Conservation (phyloP, 352 stramenopile genomes). For the Phytophthora pseudosyringae region DNA sequence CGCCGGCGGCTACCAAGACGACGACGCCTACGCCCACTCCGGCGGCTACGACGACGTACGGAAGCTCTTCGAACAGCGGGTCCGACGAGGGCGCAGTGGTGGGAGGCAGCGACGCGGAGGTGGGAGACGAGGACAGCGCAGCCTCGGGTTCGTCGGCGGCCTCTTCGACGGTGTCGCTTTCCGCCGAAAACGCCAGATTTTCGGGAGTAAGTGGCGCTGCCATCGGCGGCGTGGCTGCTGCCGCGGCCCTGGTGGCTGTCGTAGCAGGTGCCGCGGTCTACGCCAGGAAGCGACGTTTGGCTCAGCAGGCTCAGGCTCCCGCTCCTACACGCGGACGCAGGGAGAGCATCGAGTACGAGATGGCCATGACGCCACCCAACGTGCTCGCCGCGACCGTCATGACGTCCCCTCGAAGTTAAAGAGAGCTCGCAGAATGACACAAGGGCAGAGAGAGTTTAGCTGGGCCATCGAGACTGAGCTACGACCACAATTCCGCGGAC, state of each 20-base stretch:
- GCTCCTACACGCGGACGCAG: conserved; percentile 19
- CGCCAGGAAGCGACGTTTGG: conserved; percentile 19
- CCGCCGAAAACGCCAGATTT: conserved; percentile 2
- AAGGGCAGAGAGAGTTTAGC: conserved; percentile 8
- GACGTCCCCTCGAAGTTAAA: conserved; percentile 37
- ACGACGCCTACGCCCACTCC: conserved; percentile 25
- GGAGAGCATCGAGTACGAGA: conserved; percentile 42
- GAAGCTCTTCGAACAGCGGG: conserved; percentile 18
- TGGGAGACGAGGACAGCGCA: conserved; percentile 10
- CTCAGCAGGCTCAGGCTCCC: conserved; percentile 1
- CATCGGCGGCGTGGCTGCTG: conserved; percentile 15
- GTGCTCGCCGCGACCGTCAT: conserved; percentile 14
- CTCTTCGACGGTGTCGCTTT: conserved; percentile 30
- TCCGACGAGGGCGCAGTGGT: conserved; percentile 23
- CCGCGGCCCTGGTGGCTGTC: conserved; percentile 21
- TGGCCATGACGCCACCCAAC: conserved; percentile 37
- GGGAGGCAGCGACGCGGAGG: conserved; percentile 8
- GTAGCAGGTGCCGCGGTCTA: conserved; percentile 22
- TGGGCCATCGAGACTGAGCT: conserved; percentile 24
- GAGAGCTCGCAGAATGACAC: neutral
- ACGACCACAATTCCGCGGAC: conserved; percentile 26
- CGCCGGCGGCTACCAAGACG: conserved; percentile 28
- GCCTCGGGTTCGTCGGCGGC: conserved; percentile 16
- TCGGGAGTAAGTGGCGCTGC: conserved; percentile 2
- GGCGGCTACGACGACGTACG: conserved; percentile 16